Evolutionary conservation across 371 early-diverging fungal genomes (phyloP).

Genomic region (Amoeboaphelidium protococcarum): DNA sequence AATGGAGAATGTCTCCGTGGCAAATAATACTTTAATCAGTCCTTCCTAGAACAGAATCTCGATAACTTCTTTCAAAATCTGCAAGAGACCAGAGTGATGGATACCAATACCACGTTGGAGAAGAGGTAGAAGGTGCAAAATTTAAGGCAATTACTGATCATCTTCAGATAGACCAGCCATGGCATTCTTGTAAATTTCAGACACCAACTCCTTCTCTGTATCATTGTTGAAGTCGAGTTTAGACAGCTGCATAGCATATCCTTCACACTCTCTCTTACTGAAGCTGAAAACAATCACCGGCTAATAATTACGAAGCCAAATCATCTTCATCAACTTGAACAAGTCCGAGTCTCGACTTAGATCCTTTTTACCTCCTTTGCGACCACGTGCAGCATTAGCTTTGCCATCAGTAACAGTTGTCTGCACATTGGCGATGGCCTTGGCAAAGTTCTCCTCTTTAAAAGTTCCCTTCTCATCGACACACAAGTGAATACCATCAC

Average conservation of each 20-base stretch:
- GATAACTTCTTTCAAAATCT: conserved; percentile 96
- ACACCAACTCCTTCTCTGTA: conserved; percentile 67
- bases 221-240: conserved; percentile 81
- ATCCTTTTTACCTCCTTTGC: conserved; percentile 1
- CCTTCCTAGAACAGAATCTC: conserved; percentile 99
- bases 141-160: conserved; percentile 82
- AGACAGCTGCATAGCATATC: conserved; percentile 63
- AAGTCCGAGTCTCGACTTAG: conserved; percentile 44
- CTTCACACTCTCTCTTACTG: conserved; percentile 88
- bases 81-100: conserved; percentile 97
- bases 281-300: conserved; percentile 99
- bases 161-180: conserved; percentile 68
- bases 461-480: conserved; percentile 90
- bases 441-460: conserved; percentile 79
- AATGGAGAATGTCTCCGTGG: conserved; percentile 99
- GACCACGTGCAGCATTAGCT: conserved; percentile 4
- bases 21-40: conserved; percentile 93
- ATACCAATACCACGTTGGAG: conserved; percentile 94
- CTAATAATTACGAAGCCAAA: conserved; percentile 70
- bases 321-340: conserved; percentile 79
- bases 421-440: conserved; percentile 41
- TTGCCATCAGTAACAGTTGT: conserved; percentile 23
- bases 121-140: conserved; percentile 77
- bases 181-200: conserved; percentile 75
- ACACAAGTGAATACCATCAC: conserved; percentile 74